Evolutionary conservation across 1,284 basidiomycete genomes (phyloP).

Genomic region (Trichosporon sp.): DNA sequence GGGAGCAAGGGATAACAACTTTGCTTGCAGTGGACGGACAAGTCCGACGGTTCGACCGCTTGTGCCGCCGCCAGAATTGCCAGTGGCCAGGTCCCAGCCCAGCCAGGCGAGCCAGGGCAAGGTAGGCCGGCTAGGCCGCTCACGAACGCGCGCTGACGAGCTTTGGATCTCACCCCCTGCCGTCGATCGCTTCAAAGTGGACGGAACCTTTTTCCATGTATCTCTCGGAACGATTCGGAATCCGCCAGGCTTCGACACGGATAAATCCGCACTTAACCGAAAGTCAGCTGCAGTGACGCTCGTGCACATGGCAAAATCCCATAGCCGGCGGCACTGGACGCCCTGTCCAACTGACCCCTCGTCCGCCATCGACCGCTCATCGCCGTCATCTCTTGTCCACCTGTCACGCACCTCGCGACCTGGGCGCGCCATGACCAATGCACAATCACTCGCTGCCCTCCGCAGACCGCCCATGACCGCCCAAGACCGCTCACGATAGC

Average conservation of each 20-base stretch:
- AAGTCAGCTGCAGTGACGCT: not conserved
- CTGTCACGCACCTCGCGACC: not conserved
- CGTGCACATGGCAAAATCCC: slow-evolving; percentile 1
- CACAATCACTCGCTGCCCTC: not conserved
- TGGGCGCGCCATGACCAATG: slow-evolving; percentile 10
- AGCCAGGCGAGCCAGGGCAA: too few relatives aligned
- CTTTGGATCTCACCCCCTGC: too few relatives aligned
- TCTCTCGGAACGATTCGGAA: slow-evolving; percentile 17
- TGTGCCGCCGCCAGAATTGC: not conserved
- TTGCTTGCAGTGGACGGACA: slow-evolving; percentile 1
- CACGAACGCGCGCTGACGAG: not conserved
- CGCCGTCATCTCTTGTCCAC: not conserved
- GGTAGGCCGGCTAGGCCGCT: not conserved
- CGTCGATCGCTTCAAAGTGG: not conserved
- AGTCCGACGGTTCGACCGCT: slow-evolving; percentile 16
- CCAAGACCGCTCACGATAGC: not conserved
- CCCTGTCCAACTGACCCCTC: not conserved
- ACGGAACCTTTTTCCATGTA: not conserved
- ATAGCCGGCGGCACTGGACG: slow-evolving; percentile 17
- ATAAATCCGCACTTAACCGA: slow-evolving; percentile 19
- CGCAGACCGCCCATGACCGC: not conserved
- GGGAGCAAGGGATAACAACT: slow-evolving; percentile 18
- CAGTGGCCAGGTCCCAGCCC: too few relatives aligned
- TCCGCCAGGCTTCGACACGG: not conserved
- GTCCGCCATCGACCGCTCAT: slow-evolving; percentile 1